Percentiles rank a stretch among this genome's conserved stretches.
phyloP scores from a whole-genome alignment of 1,284 basidiomycete genomes.

The Rhodotorula glutinis region DNA sequence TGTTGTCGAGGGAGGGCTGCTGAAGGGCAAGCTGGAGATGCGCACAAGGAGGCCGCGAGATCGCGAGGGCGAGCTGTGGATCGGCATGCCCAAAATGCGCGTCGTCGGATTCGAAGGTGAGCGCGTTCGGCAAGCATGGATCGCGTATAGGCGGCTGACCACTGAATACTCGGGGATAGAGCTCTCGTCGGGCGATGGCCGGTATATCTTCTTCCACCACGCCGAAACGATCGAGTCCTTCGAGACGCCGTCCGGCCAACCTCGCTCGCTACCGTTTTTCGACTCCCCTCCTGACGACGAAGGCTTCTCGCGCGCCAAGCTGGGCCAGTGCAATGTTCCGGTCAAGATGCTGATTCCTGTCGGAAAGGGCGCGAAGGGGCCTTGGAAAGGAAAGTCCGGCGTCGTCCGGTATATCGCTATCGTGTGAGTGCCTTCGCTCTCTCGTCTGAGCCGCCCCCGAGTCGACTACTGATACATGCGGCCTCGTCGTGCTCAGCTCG shows the following conservation, averaged over 20 bases:
- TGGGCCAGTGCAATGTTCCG: slow-evolving; percentile 67
- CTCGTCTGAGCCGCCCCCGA: not conserved
- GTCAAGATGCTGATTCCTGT: slow-evolving; percentile 74
- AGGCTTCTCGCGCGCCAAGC: slow-evolving; percentile 59
- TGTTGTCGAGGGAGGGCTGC: slow-evolving; percentile 74
- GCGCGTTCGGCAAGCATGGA: no score
- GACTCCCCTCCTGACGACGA: slow-evolving; percentile 61
- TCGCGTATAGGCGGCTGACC: no score
- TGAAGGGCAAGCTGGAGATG: slow-evolving; percentile 71
- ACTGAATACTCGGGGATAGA: slow-evolving; percentile 48
- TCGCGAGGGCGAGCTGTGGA: slow-evolving; percentile 59
- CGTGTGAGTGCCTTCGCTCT: slow-evolving; percentile 55
- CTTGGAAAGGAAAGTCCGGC: slow-evolving; percentile 59
- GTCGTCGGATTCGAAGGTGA: slow-evolving; percentile 80
- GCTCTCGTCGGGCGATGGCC: slow-evolving; percentile 59
- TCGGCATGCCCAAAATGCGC: slow-evolving; percentile 76
- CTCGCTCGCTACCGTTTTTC: slow-evolving; percentile 51
- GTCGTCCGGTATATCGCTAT: slow-evolving; percentile 81
- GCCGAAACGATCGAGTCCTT: slow-evolving; percentile 58
- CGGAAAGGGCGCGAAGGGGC: slow-evolving; percentile 70
- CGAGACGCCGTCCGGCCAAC: slow-evolving; percentile 46
- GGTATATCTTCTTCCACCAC: slow-evolving; percentile 84
- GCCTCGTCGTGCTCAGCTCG: no score
- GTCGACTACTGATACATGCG: slow-evolving; percentile 39
- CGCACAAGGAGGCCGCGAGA: slow-evolving; percentile 61